These are phyloP conservation scores for Rosa rugosa DNA, from an alignment of 306 rosid genomes.

Conservation along the genomic window DNA sequence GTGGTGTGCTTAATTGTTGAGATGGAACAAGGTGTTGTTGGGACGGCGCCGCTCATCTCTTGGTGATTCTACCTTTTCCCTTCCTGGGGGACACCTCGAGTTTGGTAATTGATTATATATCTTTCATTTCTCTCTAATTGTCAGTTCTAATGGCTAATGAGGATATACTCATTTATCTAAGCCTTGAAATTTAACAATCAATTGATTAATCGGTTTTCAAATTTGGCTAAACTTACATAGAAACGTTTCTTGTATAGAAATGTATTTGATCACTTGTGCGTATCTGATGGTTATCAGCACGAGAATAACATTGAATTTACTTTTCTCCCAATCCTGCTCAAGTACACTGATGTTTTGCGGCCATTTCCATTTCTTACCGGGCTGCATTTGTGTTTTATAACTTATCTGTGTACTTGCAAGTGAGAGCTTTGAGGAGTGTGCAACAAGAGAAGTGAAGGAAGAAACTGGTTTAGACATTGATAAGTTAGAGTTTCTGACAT, in stretches of 20 bases:
- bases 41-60: conserved; percentile 32
- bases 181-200: too few relatives aligned
- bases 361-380: too few relatives aligned
- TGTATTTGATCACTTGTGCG: too few relatives aligned
- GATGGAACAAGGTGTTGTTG: conserved; percentile 18
- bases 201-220: too few relatives aligned
- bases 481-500: conserved; percentile 39
- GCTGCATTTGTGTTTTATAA: background rate
- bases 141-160: too few relatives aligned
- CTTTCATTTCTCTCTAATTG: background rate
- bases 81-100: conserved; percentile 47
- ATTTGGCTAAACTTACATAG: too few relatives aligned
- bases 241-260: too few relatives aligned
- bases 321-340: too few relatives aligned
- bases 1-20: conserved; percentile 30
- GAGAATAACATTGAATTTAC: too few relatives aligned
- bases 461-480: conserved; percentile 57
- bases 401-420: conserved; percentile 29
- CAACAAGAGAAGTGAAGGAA: conserved; percentile 64
- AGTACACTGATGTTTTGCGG: too few relatives aligned
- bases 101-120: background rate
- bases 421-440: conserved; percentile 77
- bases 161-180: too few relatives aligned
- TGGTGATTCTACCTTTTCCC: conserved; percentile 43
- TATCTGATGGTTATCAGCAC: too few relatives aligned